Evolutionary conservation across 1,139 yeast genomes (phyloP).

Genomic region (Meyerozyma sp.): DNA sequence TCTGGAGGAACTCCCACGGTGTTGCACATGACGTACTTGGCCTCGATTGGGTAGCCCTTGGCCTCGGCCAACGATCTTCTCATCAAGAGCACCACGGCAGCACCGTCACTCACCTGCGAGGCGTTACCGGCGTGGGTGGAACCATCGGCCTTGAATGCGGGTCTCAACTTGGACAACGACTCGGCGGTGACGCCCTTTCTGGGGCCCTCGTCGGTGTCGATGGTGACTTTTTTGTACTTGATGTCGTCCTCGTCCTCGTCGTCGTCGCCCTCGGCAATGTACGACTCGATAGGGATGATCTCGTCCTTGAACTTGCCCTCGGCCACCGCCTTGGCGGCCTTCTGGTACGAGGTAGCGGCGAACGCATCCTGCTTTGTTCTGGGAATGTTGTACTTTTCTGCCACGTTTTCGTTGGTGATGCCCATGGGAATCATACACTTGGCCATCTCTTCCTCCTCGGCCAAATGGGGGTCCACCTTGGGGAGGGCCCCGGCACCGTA

Average conservation of each 20-base stretch:
- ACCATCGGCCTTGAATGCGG: conserved; percentile 31
- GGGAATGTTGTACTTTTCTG: conserved; percentile 25
- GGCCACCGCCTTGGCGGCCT: conserved; percentile 29
- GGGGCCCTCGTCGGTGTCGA: conserved; percentile 28
- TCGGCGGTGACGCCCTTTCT: conserved; percentile 23
- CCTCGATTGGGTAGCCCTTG: conserved; percentile 31
- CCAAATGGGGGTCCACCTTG: conserved; percentile 48
- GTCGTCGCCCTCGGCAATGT: conserved; percentile 17
- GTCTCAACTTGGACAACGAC: conserved; percentile 24
- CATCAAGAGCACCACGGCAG: conserved; percentile 33
- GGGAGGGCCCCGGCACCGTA: conserved; percentile 52
- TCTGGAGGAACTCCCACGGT: conserved; percentile 33
- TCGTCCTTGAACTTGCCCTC: conserved; percentile 32
- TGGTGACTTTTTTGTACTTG: background rate
- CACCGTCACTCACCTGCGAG: conserved; percentile 40
- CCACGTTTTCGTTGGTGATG: conserved; percentile 31
- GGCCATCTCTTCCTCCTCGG: conserved; percentile 12
- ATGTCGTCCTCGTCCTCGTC: conserved; percentile 10
- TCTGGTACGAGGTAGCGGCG: conserved; percentile 29
- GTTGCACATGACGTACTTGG: conserved; percentile 32
- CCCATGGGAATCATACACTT: conserved; percentile 36
- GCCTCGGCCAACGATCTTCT: conserved; percentile 31
- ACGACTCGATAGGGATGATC: conserved; percentile 29
- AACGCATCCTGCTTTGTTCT: conserved; percentile 38
- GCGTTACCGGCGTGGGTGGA: conserved; percentile 39